Conservation (phyloP, 169 alveolate genomes). For the Cryptosporidium meleagridis region DNA sequence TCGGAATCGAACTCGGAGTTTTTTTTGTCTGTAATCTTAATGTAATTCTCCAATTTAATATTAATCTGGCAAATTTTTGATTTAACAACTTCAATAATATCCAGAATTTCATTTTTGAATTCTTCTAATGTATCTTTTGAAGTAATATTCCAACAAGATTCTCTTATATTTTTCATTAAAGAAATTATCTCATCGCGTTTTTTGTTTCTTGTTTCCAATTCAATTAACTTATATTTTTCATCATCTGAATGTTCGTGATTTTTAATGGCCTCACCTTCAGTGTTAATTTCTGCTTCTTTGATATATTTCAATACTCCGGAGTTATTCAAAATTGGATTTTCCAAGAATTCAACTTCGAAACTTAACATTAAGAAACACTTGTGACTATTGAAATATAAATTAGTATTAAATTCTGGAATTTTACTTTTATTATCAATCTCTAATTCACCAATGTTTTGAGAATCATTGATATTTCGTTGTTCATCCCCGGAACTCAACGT, state of each 20-base stretch:
- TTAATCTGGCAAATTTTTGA: neutral
- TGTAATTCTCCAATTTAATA: neutral
- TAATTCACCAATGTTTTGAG: neutral
- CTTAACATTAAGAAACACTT: conserved; percentile 12
- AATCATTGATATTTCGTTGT: neutral
- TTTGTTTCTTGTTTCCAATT: conserved; percentile 20
- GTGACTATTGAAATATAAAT: conserved; percentile 14
- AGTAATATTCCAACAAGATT: conserved; percentile 6
- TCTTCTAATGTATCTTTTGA: neutral
- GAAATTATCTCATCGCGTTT: conserved; percentile 1
- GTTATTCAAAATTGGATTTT: conserved; percentile 19
- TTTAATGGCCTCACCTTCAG: conserved; percentile 5
- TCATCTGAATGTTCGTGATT: neutral
- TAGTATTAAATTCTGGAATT: neutral
- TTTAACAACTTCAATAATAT: neutral
- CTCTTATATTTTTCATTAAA: neutral
- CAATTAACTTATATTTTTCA: conserved; percentile 1
- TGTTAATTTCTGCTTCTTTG: conserved; percentile 15
- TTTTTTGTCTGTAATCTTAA: neutral
- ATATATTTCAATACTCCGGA: conserved; percentile 31
- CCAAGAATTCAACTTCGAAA: conserved; percentile 29
- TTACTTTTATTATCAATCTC: neutral
- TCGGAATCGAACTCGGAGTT: neutral
- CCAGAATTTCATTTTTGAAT: conserved; percentile 9
- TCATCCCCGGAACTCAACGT: neutral